Percentiles rank a stretch among this genome's conserved stretches.
These are phyloP conservation scores for Schoenoplectus triqueter DNA, from an alignment of 202 grass and related monocot genomes.

Conservation along the genomic window DNA sequence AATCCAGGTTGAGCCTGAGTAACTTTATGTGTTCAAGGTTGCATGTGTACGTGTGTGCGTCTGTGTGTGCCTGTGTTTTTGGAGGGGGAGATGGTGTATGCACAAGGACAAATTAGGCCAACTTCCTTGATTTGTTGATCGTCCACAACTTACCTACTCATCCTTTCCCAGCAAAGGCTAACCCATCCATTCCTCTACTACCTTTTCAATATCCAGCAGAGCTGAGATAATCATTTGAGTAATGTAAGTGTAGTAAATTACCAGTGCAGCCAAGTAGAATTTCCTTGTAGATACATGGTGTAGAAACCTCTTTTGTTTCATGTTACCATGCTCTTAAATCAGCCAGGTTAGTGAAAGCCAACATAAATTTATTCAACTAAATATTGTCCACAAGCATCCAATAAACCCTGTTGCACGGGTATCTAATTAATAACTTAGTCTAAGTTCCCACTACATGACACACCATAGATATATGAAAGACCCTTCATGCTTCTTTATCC, in stretches of 20 bases:
- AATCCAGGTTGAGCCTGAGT: not conserved
- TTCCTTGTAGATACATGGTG: slow-evolving; percentile 38
- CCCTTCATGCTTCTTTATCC: slow-evolving; percentile 25
- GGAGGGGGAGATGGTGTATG: no score
- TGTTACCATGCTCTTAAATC: slow-evolving; percentile 24
- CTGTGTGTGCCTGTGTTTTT: not conserved
- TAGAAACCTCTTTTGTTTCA: slow-evolving; percentile 29
- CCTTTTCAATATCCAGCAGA: slow-evolving; percentile 23
- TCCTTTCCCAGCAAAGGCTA: not conserved
- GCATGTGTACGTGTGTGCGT: not conserved
- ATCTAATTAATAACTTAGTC: slow-evolving; percentile 36
- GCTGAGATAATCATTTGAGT: slow-evolving; percentile 19
- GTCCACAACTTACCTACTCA: not conserved
- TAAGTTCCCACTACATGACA: slow-evolving; percentile 27
- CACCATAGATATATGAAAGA: slow-evolving; percentile 29
- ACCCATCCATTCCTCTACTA: not conserved
- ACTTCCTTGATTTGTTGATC: slow-evolving; percentile 14
- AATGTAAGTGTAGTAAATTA: slow-evolving; percentile 33
- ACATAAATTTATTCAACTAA: slow-evolving; percentile 36
- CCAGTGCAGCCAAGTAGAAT: slow-evolving; percentile 12
- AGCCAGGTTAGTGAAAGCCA: slow-evolving; percentile 25
- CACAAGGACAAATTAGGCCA: not conserved
- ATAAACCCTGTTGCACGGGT: slow-evolving; percentile 22
- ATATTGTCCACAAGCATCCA: slow-evolving; percentile 33
- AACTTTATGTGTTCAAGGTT: not conserved